Base-by-base conservation (phyloP, 78 protist genomes). In the Tieghemostelium lacteum region DNA sequence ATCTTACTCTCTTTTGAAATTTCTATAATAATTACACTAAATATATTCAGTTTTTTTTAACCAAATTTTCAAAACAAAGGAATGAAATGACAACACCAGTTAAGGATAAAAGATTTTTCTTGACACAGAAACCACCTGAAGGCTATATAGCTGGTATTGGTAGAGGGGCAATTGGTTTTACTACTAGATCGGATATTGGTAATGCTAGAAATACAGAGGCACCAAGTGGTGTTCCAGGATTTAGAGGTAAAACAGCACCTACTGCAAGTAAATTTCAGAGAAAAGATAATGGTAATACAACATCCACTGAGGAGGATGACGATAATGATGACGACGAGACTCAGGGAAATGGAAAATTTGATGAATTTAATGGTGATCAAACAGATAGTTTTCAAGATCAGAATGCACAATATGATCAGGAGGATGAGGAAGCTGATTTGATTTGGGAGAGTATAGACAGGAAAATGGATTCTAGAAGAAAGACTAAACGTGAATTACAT, bases 121-220 rank as follows among this genome's bases (percentile, higher is more conserved):
- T 92, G 61, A 71, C 42, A 65, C 91, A 66, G 40, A 57, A 69
- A 54, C 91, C 95, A 2, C 98, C 98, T 3, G 73, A 85, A 1
- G 77, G 77, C 5, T 97, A 97, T 61, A 92, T 97, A 12, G 97
- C 98, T 12, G 99, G 99, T 24, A 29, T 92, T 20, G 99, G 99
- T 0, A 86, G 99, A 37, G 94, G 96, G 26, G 99, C 99, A 12
- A 36, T 75, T 0, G 98, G 98, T 29, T 98, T 98, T 92, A 97
- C 98, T 16, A 97, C 98, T 2, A 93, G 98, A n/a, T 80, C 95
- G 2, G 98, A 97, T 45, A 96, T 97, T 42, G 99, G 99, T 19
- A 75, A 95, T 0, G 96, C 95, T 20, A 75, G 92, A 24, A 63
- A 75, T 26, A 61, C 87, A 66, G 75, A 61, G 14, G 52, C 87